phyloP scores from a whole-genome alignment of 345 rosid genomes.

The Pistacia integerrima region DNA sequence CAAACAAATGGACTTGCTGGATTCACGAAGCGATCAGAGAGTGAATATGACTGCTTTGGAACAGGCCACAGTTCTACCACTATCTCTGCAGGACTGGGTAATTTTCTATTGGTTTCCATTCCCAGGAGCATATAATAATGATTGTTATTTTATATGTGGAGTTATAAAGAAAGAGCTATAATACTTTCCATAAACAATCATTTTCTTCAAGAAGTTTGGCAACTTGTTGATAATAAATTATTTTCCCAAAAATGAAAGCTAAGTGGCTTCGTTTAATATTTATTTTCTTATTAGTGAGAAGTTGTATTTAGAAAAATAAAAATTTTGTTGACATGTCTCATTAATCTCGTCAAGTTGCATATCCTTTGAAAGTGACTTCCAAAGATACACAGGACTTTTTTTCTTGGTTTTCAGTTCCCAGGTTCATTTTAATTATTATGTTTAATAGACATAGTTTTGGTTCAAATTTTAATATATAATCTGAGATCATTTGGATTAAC shows the following conservation, averaged over 20 bases:
- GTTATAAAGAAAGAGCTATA: not conserved
- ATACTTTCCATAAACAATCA: not conserved
- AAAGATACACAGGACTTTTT: not conserved
- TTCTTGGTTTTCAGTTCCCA: not conserved
- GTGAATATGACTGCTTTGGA: constrained; percentile 94
- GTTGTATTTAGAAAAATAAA: not conserved
- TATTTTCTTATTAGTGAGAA: not conserved
- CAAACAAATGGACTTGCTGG: constrained; percentile 91
- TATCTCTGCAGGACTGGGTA: constrained; percentile 95
- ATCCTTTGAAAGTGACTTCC: not conserved
- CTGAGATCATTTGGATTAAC: constrained; percentile 18
- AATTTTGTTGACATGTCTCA: not conserved
- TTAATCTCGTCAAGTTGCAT: constrained; percentile 1
- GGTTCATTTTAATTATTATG: not conserved
- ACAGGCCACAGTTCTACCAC: constrained; percentile 95
- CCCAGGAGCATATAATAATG: not conserved
- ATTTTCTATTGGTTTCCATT: constrained; percentile 13
- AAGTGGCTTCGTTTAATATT: not conserved
- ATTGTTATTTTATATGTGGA: not conserved
- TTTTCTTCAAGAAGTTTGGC: constrained; percentile 8
- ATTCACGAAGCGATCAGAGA: constrained; percentile 87
- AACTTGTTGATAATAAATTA: not conserved
- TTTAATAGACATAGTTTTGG: not conserved
- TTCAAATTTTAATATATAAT: not conserved
- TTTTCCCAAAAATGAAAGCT: not conserved